Evolutionary conservation across 805 yeast species (phyloP).

Genomic region (Pichia nakasei): DNA sequence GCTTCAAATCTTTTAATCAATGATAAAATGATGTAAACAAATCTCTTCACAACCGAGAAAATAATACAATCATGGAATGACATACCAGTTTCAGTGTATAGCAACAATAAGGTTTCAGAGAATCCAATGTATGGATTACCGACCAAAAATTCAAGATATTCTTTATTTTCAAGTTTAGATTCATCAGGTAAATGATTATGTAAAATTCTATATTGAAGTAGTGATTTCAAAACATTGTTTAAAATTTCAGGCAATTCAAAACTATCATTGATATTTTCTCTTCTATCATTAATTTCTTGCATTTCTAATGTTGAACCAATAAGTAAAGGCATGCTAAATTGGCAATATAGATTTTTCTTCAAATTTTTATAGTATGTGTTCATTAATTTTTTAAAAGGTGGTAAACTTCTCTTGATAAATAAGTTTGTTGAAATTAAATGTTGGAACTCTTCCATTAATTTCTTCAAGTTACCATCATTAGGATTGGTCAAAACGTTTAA

Average conservation of each 20-base stretch:
- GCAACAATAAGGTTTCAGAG: slow-evolving; percentile 31
- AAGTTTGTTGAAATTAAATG: slow-evolving; percentile 1
- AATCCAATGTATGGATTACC: slow-evolving; percentile 25
- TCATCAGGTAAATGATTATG: slow-evolving; percentile 17
- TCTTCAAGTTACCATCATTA: slow-evolving; percentile 10
- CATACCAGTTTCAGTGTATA: slow-evolving; percentile 38
- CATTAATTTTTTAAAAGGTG: not conserved
- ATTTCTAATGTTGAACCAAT: slow-evolving; percentile 46
- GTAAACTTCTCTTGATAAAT: slow-evolving; percentile 1
- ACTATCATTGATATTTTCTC: slow-evolving; percentile 19
- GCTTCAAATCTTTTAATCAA: slow-evolving; percentile 13
- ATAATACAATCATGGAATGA: slow-evolving; percentile 30
- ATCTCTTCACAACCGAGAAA: slow-evolving; percentile 16
- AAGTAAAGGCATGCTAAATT: slow-evolving; percentile 17
- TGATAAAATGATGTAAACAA: slow-evolving; percentile 15
- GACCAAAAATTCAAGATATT: slow-evolving; percentile 22
- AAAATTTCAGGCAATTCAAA: slow-evolving; percentile 11
- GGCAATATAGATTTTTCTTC: slow-evolving; percentile 8
- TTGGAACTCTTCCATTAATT: slow-evolving; percentile 18
- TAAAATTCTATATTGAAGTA: slow-evolving; percentile 34
- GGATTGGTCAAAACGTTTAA: slow-evolving; percentile 19
- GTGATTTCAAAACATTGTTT: slow-evolving; percentile 30
- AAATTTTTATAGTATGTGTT: not conserved
- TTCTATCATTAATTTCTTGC: slow-evolving; percentile 50
- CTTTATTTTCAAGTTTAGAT: slow-evolving; percentile 4